Conservation (phyloP, 2,329 filamentous ascomycete species). For the Didymella segeticola region DNA sequence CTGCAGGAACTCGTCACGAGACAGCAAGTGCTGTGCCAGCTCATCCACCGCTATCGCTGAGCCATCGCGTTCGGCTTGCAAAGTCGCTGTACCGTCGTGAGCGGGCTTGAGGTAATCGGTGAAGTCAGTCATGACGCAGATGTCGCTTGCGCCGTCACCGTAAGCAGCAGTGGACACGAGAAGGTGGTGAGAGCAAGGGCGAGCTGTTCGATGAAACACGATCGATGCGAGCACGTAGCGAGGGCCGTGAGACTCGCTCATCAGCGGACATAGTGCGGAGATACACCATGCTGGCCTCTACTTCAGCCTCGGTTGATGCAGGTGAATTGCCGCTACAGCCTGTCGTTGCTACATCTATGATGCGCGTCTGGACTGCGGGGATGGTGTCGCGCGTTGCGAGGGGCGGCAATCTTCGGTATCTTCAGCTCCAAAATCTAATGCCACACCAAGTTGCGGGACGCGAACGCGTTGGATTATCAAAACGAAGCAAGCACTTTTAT, state of each 20-base stretch:
- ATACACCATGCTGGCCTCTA: background rate
- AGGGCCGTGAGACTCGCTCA: background rate
- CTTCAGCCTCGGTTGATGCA: constrained; percentile 23
- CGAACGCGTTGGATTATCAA: background rate
- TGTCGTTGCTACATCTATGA: constrained; percentile 1
- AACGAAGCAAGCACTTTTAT: no score
- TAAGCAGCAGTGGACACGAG: constrained; percentile 15
- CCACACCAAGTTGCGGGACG: background rate
- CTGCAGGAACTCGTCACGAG: constrained; percentile 56
- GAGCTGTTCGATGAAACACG: constrained; percentile 6
- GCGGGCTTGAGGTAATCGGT: constrained; percentile 57
- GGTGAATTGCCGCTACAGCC: background rate
- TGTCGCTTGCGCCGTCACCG: constrained; percentile 8
- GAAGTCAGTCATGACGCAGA: constrained; percentile 55
- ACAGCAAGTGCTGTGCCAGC: constrained; percentile 56
- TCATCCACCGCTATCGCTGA: constrained; percentile 55
- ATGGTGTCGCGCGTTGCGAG: constrained; percentile 1
- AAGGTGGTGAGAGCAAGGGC: constrained; percentile 8
- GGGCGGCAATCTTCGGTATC: constrained; percentile 13
- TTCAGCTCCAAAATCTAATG: background rate
- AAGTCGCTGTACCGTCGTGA: constrained; percentile 54
- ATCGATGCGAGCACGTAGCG: constrained; percentile 12
- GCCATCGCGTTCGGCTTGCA: constrained; percentile 54
- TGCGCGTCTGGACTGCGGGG: constrained; percentile 12
- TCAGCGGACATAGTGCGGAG: constrained; percentile 19